Conservation (phyloP, 768 basidiomycete species). For the Serpula lacrymans region DNA sequence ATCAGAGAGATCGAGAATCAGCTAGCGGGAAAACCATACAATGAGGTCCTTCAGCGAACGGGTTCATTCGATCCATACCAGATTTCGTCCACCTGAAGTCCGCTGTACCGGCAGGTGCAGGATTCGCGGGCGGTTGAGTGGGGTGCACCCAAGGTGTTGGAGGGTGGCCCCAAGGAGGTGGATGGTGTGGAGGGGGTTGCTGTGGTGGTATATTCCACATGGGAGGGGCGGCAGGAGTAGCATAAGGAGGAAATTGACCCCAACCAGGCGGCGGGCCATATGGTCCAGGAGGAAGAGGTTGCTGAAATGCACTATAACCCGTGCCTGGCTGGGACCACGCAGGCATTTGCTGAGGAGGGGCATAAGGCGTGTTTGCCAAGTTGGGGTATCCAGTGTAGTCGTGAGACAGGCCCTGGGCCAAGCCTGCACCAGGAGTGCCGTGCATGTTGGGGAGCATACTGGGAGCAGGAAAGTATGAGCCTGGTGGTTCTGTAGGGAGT, state of each 20-base stretch:
- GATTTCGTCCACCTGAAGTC: conserved; percentile 26
- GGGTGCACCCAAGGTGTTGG: conserved; percentile 21
- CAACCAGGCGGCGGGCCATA: conserved; percentile 17
- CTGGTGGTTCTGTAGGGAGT: conserved; percentile 24
- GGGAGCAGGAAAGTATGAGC: conserved; percentile 29
- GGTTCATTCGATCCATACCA: conserved; percentile 29
- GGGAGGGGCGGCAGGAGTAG: conserved; percentile 20
- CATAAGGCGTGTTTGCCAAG: conserved; percentile 24
- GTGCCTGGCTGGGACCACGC: conserved; percentile 16
- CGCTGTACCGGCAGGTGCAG: conserved; percentile 19
- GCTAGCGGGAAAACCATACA: conserved; percentile 29
- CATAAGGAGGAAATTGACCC: conserved; percentile 7
- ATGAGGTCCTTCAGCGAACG: conserved; percentile 38
- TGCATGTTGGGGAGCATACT: conserved; percentile 23
- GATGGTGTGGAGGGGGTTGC: conserved; percentile 12
- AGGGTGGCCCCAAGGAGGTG: conserved; percentile 16
- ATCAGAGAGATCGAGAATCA: not conserved
- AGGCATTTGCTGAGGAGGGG: conserved; percentile 13
- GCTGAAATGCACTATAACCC: conserved; percentile 26
- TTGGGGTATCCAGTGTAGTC: conserved; percentile 32
- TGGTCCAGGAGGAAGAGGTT: conserved; percentile 26
- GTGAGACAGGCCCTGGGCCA: conserved; percentile 15
- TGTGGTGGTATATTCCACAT: conserved; percentile 4
- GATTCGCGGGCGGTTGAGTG: conserved; percentile 16
- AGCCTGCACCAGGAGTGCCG: conserved; percentile 8